Evolutionary conservation across 345 rosid genomes (phyloP).

Genomic region (Erucastrum elatum): DNA sequence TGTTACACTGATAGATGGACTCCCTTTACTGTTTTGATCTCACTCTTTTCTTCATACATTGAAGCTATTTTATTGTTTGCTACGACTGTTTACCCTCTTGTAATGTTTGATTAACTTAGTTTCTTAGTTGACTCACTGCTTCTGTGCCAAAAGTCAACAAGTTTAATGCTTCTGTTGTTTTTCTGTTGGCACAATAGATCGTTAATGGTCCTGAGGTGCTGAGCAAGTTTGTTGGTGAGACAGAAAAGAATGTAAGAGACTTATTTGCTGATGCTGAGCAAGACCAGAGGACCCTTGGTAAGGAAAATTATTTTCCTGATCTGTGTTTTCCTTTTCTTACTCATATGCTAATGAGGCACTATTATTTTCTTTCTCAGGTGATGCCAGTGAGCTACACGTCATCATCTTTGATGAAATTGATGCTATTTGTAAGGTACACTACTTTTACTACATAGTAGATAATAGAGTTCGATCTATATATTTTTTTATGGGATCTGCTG

Average conservation of each 20-base stretch:
- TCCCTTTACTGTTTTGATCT: too few relatives aligned
- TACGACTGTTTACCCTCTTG: background rate
- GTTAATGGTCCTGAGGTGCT: slow-evolving; percentile 97
- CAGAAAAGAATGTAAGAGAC: slow-evolving; percentile 95
- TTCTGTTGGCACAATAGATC: slow-evolving; percentile 55
- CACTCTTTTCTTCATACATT: slow-evolving; percentile 2
- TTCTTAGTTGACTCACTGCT: slow-evolving; percentile 14
- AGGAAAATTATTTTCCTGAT: slow-evolving; percentile 26
- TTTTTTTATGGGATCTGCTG: slow-evolving; percentile 1
- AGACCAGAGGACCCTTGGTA: slow-evolving; percentile 84
- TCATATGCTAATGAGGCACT: background rate
- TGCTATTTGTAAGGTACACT: slow-evolving; percentile 96
- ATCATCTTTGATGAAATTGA: slow-evolving; percentile 99
- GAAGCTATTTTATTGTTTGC: background rate
- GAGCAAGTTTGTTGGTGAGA: slow-evolving; percentile 98
- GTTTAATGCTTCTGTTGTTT: slow-evolving; percentile 13
- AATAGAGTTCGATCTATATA: background rate
- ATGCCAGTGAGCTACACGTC: slow-evolving; percentile 93
- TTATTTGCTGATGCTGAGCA: slow-evolving; percentile 97
- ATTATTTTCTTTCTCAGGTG: slow-evolving; percentile 59
- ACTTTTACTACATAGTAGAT: background rate
- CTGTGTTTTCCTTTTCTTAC: slow-evolving; percentile 19
- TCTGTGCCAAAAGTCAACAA: slow-evolving; percentile 11
- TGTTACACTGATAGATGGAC: too few relatives aligned
- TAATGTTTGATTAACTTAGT: slow-evolving; percentile 11